Percentiles rank a stretch among this genome's conserved stretches.
Conservation (phyloP, 192 early-diverging fungal species). For the Dissophora globulifera region DNA sequence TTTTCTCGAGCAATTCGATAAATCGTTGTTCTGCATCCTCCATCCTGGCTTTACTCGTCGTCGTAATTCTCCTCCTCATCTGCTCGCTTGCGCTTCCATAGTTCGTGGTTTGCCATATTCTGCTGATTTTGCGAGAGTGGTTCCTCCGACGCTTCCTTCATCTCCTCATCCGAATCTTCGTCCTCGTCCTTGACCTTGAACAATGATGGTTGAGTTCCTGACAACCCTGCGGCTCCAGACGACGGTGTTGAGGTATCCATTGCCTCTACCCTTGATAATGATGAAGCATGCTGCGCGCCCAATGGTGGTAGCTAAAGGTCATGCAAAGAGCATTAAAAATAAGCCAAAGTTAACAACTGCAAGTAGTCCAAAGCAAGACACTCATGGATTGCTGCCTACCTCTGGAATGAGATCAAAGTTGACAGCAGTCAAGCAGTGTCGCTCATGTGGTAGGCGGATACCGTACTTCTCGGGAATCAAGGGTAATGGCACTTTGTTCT, state of each 20-base stretch:
- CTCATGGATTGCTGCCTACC: too few species aligned
- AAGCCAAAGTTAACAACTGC: neutral
- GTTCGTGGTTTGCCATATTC: slow-evolving; percentile 44
- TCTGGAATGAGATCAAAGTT: slow-evolving; percentile 84
- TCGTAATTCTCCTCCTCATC: slow-evolving; percentile 42
- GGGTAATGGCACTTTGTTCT: slow-evolving; percentile 80
- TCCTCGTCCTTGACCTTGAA: slow-evolving; percentile 47
- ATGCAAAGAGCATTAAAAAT: neutral
- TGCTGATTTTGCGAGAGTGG: slow-evolving; percentile 41
- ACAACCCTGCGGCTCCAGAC: neutral
- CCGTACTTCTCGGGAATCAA: slow-evolving; percentile 84
- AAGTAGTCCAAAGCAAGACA: neutral
- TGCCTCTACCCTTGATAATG: neutral
- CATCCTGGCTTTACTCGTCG: too few species aligned
- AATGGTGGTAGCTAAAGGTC: slow-evolving; percentile 28
- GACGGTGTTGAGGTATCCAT: slow-evolving; percentile 5
- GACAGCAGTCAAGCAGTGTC: slow-evolving; percentile 77
- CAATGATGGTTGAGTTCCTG: slow-evolving; percentile 31
- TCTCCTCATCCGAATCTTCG: slow-evolving; percentile 35
- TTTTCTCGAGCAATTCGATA: too few species aligned
- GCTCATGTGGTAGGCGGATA: slow-evolving; percentile 78
- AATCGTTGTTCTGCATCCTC: too few species aligned
- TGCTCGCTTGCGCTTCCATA: slow-evolving; percentile 50
- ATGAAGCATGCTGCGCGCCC: neutral
- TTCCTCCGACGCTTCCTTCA: slow-evolving; percentile 20